These are phyloP conservation scores for Papiliotrema terrestris DNA, from an alignment of 1,284 basidiomycete species.

Conservation along the genomic window DNA sequence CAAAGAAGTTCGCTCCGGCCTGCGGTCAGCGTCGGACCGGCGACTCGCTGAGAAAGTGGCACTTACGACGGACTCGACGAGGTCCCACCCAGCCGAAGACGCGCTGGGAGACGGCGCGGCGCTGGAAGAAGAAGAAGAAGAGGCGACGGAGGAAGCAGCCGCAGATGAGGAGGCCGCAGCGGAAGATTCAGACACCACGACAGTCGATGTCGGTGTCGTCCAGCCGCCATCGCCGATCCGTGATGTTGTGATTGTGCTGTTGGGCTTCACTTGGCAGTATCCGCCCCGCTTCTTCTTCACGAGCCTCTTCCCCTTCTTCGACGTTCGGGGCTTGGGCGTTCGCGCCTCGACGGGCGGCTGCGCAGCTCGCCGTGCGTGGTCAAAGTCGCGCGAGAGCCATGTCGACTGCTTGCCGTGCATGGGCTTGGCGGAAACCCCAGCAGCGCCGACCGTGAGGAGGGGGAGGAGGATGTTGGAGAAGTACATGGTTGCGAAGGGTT, in stretches of 20 bases:
- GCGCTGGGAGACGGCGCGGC: background rate
- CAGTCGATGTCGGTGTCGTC: slow-evolving; percentile 1
- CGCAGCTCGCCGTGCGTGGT: slow-evolving; percentile 6
- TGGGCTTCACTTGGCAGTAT: slow-evolving; percentile 17
- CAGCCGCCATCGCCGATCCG: background rate
- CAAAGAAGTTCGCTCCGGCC: slow-evolving; percentile 60
- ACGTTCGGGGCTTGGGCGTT: background rate
- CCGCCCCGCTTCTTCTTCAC: slow-evolving; percentile 23
- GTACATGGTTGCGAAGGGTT: slow-evolving; percentile 18
- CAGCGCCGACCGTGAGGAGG: slow-evolving; percentile 14
- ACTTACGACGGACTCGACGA: slow-evolving; percentile 4
- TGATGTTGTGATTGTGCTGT: background rate
- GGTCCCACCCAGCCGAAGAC: slow-evolving; percentile 2
- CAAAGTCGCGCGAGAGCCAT: background rate
- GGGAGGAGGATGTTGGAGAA: slow-evolving; percentile 23
- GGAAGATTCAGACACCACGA: background rate
- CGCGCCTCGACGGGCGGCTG: slow-evolving; percentile 1
- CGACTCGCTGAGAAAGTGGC: too few relatives aligned
- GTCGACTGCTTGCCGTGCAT: background rate
- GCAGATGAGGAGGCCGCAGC: slow-evolving; percentile 15
- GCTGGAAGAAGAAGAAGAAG: slow-evolving; percentile 3
- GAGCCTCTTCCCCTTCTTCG: slow-evolving; percentile 25
- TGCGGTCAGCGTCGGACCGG: slow-evolving; percentile 4
- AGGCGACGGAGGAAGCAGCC: slow-evolving; percentile 5
- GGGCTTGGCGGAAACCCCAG: slow-evolving; percentile 4